These are phyloP conservation scores for Aeschynomene evenia DNA, from an alignment of 306 rosid genomes.

Conservation along the genomic window DNA sequence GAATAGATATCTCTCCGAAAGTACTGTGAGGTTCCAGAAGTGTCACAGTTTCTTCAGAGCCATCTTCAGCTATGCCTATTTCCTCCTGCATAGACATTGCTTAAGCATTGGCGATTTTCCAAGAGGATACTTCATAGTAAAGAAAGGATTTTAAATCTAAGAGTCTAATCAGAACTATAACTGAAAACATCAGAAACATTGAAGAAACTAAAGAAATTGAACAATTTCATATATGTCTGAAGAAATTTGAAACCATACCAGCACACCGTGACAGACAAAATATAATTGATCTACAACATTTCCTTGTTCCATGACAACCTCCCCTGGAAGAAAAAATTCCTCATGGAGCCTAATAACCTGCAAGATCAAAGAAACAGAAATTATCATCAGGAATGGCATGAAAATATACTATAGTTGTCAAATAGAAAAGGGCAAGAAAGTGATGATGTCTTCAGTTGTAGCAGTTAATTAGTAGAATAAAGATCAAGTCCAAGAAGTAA, in stretches of 20 bases:
- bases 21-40: conserved; percentile 57
- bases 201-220: conserved; percentile 16
- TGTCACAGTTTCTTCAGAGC: conserved; percentile 67
- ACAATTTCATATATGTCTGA: conserved; percentile 8
- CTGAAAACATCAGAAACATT: not conserved
- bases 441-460: conserved; percentile 3
- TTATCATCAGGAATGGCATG: conserved; percentile 5
- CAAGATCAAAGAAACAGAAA: conserved; percentile 25
- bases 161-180: conserved; percentile 14
- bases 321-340: conserved; percentile 97
- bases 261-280: conserved; percentile 79
- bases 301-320: conserved; percentile 88
- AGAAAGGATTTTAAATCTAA: not conserved
- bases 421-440: not conserved
- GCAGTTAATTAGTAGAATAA: conserved; percentile 10
- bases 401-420: not conserved
- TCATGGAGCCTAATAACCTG: conserved; percentile 87
- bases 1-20: conserved; percentile 87
- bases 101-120: not conserved
- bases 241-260: conserved; percentile 58
- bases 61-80: conserved; percentile 68
- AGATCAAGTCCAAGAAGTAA: conserved; percentile 15
- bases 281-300: conserved; percentile 90
- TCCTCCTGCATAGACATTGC: conserved; percentile 64
- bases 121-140: not conserved